phyloP scores from a whole-genome alignment of 176 grass and related monocot species.

The Oryza coarctata region DNA sequence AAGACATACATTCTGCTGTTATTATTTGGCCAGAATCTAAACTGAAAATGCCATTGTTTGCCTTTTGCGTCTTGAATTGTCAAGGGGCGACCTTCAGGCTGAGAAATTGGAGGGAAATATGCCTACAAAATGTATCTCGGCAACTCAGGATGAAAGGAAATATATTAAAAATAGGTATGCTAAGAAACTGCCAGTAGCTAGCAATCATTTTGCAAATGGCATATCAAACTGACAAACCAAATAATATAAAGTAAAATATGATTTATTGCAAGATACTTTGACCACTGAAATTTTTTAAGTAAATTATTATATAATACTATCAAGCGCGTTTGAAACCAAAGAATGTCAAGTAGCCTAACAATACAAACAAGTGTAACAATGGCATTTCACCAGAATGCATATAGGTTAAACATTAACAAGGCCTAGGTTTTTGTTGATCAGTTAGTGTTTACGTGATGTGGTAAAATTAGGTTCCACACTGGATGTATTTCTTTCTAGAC shows the following conservation, averaged over 20 bases:
- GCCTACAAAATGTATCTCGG: conserved; percentile 55
- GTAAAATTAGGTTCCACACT: neutral
- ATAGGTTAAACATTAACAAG: neutral
- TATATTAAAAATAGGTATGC: neutral
- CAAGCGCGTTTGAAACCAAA: neutral
- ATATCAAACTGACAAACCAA: neutral
- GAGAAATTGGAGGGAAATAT: conserved; percentile 99
- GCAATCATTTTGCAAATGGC: neutral
- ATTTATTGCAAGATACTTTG: no score
- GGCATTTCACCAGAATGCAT: neutral
- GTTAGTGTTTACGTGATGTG: neutral
- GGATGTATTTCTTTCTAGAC: neutral
- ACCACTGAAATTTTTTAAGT: no score
- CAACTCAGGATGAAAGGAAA: conserved; percentile 24
- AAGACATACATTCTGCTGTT: conserved; percentile 99
- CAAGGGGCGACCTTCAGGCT: conserved; percentile 97
- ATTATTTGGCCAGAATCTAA: conserved; percentile 99
- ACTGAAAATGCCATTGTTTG: conserved; percentile 99
- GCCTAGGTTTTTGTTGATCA: neutral
- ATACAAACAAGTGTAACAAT: neutral
- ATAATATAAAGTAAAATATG: neutral
- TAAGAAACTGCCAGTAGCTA: neutral
- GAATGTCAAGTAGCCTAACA: conserved; percentile 15
- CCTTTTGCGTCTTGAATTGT: conserved; percentile 98
- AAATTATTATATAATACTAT: conserved; percentile 2